Conservation (phyloP, 129 eudicot genomes). For the Apium graveolens region DNA sequence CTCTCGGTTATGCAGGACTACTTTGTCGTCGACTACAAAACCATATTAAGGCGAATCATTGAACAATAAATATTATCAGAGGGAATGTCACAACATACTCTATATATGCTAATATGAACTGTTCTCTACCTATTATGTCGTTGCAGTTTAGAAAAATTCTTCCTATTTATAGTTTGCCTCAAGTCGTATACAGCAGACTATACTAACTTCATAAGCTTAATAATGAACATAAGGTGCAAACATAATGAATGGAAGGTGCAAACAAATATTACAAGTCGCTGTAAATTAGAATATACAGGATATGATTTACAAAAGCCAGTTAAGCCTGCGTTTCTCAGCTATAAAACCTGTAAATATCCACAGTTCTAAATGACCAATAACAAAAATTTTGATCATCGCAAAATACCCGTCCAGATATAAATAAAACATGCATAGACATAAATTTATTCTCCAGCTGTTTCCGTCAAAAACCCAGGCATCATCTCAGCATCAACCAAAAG, state of each 20-base stretch:
- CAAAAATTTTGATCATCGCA: background rate
- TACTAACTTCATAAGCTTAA: background rate
- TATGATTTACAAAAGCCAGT: background rate
- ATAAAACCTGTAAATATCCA: constrained; percentile 1
- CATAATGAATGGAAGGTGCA: background rate
- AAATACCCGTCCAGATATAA: background rate
- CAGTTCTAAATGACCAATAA: background rate
- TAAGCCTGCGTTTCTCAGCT: background rate
- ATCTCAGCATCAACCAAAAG: constrained; percentile 2
- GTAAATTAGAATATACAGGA: background rate
- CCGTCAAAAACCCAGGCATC: constrained; percentile 16
- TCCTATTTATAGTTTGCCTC: background rate
- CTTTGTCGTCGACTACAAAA: no score
- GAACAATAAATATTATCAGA: no score
- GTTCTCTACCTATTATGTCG: background rate
- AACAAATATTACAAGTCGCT: background rate
- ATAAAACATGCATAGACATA: background rate
- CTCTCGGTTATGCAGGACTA: no score
- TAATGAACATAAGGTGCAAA: background rate
- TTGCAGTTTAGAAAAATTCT: background rate
- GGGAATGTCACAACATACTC: no score
- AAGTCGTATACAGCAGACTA: background rate
- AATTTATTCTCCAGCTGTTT: background rate
- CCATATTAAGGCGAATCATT: no score
- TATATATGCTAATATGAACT: no score